Evolutionary conservation across 2,329 filamentous ascomycete genomes (phyloP).

Genomic region (Exserohilum rostratum): DNA sequence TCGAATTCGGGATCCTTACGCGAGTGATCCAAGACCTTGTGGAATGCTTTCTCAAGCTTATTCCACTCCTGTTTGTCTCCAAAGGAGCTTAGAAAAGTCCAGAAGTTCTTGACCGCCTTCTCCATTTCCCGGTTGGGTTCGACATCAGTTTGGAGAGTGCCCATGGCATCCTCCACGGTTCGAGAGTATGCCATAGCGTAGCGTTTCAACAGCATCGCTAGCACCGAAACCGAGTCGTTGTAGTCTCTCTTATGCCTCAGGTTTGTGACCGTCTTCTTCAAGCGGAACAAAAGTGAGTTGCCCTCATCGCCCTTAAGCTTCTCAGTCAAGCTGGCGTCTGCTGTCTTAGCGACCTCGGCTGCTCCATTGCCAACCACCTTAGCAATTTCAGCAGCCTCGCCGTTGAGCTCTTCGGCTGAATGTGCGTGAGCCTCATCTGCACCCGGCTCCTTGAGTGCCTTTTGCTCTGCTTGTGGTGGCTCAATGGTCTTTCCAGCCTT

Average conservation of each 20-base stretch:
- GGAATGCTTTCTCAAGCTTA: conserved; percentile 70
- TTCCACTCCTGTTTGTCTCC: conserved; percentile 78
- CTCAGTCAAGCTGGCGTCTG: conserved; percentile 72
- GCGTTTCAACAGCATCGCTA: conserved; percentile 75
- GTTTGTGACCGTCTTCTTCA: conserved; percentile 77
- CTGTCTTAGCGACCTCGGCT: conserved; percentile 59
- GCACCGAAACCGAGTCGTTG: conserved; percentile 79
- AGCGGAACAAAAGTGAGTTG: conserved; percentile 72
- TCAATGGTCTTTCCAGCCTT: conserved; percentile 75
- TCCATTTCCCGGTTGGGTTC: conserved; percentile 77
- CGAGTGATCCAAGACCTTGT: conserved; percentile 74
- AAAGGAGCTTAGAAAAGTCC: conserved; percentile 79
- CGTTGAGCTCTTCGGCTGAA: conserved; percentile 65
- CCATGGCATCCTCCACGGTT: conserved; percentile 69
- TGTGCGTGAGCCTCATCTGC: conserved; percentile 59
- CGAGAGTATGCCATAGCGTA: conserved; percentile 81
- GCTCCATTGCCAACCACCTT: conserved; percentile 55
- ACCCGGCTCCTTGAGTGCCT: conserved; percentile 59
- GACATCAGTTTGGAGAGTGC: conserved; percentile 72
- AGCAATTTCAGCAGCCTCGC: conserved; percentile 52
- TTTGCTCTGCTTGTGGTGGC: conserved; percentile 67
- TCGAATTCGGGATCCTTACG: conserved; percentile 84
- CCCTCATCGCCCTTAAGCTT: conserved; percentile 76
- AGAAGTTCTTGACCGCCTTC: conserved; percentile 77
- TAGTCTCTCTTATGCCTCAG: conserved; percentile 82